phyloP scores from a whole-genome alignment of 164 flowering plant genomes.

The Nymphaea thermarum region DNA sequence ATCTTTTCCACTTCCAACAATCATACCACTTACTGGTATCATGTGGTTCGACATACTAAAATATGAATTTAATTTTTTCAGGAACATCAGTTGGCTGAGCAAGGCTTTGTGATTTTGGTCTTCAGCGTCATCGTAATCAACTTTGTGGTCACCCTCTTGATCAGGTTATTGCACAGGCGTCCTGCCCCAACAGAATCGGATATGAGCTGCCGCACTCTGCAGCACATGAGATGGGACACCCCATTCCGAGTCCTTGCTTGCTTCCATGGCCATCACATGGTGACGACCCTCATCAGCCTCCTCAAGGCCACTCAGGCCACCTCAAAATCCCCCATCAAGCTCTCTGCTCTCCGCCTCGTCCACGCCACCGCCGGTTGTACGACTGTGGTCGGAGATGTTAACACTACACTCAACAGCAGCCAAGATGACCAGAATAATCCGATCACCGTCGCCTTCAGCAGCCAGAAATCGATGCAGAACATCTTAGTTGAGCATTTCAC shows the following conservation, averaged over 20 bases:
- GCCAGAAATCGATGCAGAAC: conserved; percentile 9
- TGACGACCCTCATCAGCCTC: conserved; percentile 32
- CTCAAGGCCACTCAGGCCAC: conserved; percentile 39
- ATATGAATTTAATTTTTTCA: too few species aligned
- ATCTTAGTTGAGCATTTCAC: conserved; percentile 14
- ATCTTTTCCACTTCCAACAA: too few species aligned
- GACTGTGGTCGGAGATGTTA: too few species aligned
- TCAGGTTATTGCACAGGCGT: conserved; percentile 32
- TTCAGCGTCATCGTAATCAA: not conserved
- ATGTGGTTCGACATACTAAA: too few species aligned
- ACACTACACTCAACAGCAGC: not conserved
- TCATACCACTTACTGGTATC: too few species aligned
- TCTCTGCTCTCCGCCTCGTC: conserved; percentile 33
- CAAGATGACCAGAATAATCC: not conserved
- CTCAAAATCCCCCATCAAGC: conserved; percentile 18
- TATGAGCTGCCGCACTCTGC: conserved; percentile 44
- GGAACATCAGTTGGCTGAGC: not conserved
- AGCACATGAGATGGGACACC: conserved; percentile 29
- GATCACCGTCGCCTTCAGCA: not conserved
- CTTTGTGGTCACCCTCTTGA: conserved; percentile 27
- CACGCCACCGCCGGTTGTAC: conserved; percentile 33
- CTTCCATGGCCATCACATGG: conserved; percentile 31
- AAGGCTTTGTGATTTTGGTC: not conserved
- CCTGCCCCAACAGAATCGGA: conserved; percentile 44
- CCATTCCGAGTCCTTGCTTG: conserved; percentile 34